Conservation (phyloP, 2,329 filamentous ascomycete genomes). For the Dothistroma pini region DNA sequence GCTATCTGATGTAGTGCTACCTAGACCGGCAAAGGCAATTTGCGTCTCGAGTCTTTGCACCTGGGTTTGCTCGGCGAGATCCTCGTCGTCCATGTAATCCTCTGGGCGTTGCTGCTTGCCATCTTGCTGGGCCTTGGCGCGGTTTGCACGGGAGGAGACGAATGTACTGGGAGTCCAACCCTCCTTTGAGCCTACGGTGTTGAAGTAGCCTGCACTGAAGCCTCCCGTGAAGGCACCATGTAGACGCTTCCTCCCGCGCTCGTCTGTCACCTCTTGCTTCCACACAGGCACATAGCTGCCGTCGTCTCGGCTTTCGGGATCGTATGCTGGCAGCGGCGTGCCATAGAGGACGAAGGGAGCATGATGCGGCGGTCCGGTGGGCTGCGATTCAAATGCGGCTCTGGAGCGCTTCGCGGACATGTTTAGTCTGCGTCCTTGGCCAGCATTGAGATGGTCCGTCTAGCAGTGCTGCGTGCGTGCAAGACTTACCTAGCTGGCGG, state of each 20-base stretch:
- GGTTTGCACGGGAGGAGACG: conserved; percentile 79
- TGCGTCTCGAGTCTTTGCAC: conserved; percentile 69
- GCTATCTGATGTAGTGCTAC: conserved; percentile 58
- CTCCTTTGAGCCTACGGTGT: conserved; percentile 97
- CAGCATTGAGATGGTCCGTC: conserved; percentile 27
- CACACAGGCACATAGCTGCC: conserved; percentile 92
- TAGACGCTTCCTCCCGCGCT: conserved; percentile 81
- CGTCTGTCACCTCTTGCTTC: conserved; percentile 97
- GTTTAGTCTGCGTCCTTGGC: conserved; percentile 29
- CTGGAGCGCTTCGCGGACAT: conserved; percentile 82
- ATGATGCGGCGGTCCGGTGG: conserved; percentile 51
- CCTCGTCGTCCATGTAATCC: conserved; percentile 98
- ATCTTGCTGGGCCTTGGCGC: conserved; percentile 63
- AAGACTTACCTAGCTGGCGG: background rate
- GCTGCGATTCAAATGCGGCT: conserved; percentile 72
- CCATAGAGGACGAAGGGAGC: conserved; percentile 77
- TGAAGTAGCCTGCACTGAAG: conserved; percentile 98
- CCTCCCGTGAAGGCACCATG: conserved; percentile 97
- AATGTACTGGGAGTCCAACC: conserved; percentile 94
- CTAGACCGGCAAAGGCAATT: conserved; percentile 71
- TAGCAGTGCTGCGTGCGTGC: background rate
- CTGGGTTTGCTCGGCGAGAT: conserved; percentile 81
- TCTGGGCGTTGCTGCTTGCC: conserved; percentile 62
- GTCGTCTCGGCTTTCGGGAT: conserved; percentile 76
- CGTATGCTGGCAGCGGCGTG: conserved; percentile 74